Percentiles rank a stretch among this genome's conserved stretches.
Evolutionary conservation across 345 rosid species (phyloP).

Genomic region (Excoecaria agallocha): DNA sequence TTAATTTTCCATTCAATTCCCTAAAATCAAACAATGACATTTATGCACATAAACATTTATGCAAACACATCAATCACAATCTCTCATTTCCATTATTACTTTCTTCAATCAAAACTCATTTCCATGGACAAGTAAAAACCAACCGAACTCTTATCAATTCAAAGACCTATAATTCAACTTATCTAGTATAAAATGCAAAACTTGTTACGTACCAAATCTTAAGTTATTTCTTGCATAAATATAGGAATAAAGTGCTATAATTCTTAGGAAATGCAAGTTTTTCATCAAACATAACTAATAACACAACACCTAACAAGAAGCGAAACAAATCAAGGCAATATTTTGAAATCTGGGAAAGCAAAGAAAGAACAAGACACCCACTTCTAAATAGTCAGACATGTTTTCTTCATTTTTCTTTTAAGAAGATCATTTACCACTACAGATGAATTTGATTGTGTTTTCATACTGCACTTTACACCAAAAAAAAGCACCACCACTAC

Average conservation of each 20-base stretch:
- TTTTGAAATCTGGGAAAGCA: conserved; percentile 7
- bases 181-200: conserved; percentile 13
- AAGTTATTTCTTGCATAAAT: too few species aligned
- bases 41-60: too few species aligned
- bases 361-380: neutral
- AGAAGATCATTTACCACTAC: neutral
- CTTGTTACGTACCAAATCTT: conserved; percentile 23
- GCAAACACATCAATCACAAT: conserved; percentile 27
- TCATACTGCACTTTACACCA: conserved; percentile 6
- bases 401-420: neutral
- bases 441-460: neutral
- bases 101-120: conserved; percentile 47
- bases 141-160: conserved; percentile 16
- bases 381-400: neutral
- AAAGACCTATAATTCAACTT: conserved; percentile 8
- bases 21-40: too few species aligned
- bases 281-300: too few species aligned
- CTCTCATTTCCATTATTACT: conserved; percentile 39
- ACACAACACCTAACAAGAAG: conserved; percentile 17
- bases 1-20: too few species aligned
- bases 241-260: conserved; percentile 13
- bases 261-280: too few species aligned
- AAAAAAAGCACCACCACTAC: conserved; percentile 18
- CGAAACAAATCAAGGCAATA: conserved; percentile 13
- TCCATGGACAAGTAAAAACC: conserved; percentile 16